Conservation (phyloP, 441 rosid species). For the Dalechampia spathulata region DNA sequence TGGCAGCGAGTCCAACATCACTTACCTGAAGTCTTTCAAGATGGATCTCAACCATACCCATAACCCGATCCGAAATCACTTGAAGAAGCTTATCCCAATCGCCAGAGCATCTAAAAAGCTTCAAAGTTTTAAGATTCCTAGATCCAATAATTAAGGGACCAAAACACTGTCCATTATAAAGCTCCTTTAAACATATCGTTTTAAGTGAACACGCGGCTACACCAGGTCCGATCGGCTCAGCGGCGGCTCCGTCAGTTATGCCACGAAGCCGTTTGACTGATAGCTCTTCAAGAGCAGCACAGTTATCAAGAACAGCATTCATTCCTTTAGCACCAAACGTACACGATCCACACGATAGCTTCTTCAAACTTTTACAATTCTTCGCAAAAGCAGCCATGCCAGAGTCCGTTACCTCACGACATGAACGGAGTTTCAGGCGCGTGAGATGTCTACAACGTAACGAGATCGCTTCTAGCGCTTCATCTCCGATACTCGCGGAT, state of each 20-base stretch:
- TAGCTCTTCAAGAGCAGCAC: conserved; percentile 31
- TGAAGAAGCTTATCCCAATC: conserved; percentile 36
- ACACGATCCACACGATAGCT: conserved; percentile 30
- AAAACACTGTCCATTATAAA: conserved; percentile 38
- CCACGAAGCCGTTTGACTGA: conserved; percentile 38
- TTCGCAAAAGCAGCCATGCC: conserved; percentile 30
- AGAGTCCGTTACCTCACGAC: conserved; percentile 29
- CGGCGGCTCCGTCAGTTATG: conserved; percentile 10
- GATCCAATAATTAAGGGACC: conserved; percentile 20
- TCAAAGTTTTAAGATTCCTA: conserved; percentile 20
- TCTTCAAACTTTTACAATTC: conserved; percentile 21
- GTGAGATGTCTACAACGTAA: too few species aligned
- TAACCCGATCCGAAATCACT: conserved; percentile 5
- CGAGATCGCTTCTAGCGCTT: too few species aligned
- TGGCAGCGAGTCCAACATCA: conserved; percentile 30
- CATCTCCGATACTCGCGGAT: too few species aligned
- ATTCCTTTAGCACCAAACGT: conserved; percentile 28
- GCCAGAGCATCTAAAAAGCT: conserved; percentile 40
- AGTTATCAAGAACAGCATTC: conserved; percentile 25
- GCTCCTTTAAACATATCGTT: conserved; percentile 34
- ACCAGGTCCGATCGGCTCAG: not conserved
- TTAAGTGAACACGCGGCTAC: conserved; percentile 17
- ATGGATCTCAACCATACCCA: conserved; percentile 24
- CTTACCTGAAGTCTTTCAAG: conserved; percentile 36
- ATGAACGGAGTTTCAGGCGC: conserved; percentile 41